Evolutionary conservation across 2,329 filamentous ascomycete genomes (phyloP).

Genomic region (Trichoderma sp.): DNA sequence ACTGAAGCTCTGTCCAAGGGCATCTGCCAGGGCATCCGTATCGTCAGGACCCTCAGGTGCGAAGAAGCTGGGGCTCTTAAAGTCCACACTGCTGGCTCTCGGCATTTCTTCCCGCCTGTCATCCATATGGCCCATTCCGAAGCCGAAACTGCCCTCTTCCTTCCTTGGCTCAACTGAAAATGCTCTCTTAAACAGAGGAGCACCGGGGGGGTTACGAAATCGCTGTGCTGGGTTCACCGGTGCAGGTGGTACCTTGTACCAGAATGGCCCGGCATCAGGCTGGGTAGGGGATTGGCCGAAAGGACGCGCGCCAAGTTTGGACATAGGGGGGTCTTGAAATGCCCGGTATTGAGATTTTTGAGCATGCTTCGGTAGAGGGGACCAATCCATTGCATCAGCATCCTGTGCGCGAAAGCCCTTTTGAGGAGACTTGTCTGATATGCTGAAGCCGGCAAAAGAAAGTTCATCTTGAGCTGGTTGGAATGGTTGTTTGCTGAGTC

Average conservation of each 20-base stretch:
- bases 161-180: constrained; percentile 37
- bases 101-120: constrained; percentile 19
- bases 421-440: constrained; percentile 24
- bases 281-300: constrained; percentile 49
- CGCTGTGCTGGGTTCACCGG: constrained; percentile 64
- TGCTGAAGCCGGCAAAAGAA: constrained; percentile 16
- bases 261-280: constrained; percentile 54
- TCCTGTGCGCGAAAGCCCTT: constrained; percentile 33
- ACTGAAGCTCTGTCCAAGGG: constrained; percentile 45
- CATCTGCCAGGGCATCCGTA: constrained; percentile 43
- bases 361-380: constrained; percentile 46
- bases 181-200: constrained; percentile 50
- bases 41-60: constrained; percentile 43
- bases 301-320: constrained; percentile 39
- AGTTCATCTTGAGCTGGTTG: background rate
- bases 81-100: constrained; percentile 38
- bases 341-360: constrained; percentile 51
- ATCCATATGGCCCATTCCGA: background rate
- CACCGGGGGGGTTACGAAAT: constrained; percentile 59
- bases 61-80: constrained; percentile 62
- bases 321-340: constrained; percentile 47
- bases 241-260: constrained; percentile 67
- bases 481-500: background rate
- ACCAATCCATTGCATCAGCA: constrained; percentile 71
- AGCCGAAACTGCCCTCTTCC: constrained; percentile 22